Conservation (phyloP, 148 eudicot species). For the Rhododendron kiyosumense region DNA sequence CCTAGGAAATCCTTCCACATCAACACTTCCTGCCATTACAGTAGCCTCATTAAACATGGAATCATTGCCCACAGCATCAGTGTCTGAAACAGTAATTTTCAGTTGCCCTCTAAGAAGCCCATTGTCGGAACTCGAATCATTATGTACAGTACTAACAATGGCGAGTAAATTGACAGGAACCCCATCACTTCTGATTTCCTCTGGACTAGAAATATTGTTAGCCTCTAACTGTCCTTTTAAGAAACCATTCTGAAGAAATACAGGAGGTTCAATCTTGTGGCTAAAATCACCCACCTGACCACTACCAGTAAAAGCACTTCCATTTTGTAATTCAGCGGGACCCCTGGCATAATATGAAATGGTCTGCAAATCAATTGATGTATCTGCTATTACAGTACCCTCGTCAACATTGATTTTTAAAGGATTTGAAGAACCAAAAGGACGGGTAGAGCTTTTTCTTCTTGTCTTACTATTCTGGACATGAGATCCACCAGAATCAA, state of each 20-base stretch:
- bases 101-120: slow-evolving; percentile 17
- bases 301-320: slow-evolving; percentile 10
- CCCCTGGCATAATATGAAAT: slow-evolving; percentile 18
- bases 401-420: slow-evolving; percentile 15
- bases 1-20: slow-evolving; percentile 19
- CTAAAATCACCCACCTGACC: slow-evolving; percentile 17
- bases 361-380: slow-evolving; percentile 18
- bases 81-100: slow-evolving; percentile 7
- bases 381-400: slow-evolving; percentile 15
- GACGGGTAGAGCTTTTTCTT: slow-evolving; percentile 14
- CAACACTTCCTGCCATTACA: slow-evolving; percentile 17
- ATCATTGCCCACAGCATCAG: slow-evolving; percentile 11
- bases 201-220: slow-evolving; percentile 1
- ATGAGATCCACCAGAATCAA: slow-evolving; percentile 24
- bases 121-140: slow-evolving; percentile 19
- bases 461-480: slow-evolving; percentile 15
- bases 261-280: slow-evolving; percentile 15
- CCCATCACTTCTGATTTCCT: slow-evolving; percentile 12
- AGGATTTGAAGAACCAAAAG: slow-evolving; percentile 15
- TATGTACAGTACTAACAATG: slow-evolving; percentile 10
- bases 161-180: neutral
- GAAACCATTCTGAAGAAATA: slow-evolving; percentile 15
- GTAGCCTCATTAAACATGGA: slow-evolving; percentile 12
- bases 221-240: slow-evolving; percentile 23
- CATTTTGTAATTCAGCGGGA: slow-evolving; percentile 12